Evolutionary conservation across 2,329 filamentous ascomycete genomes (phyloP).

Genomic region (Sarocladium brachiariae): DNA sequence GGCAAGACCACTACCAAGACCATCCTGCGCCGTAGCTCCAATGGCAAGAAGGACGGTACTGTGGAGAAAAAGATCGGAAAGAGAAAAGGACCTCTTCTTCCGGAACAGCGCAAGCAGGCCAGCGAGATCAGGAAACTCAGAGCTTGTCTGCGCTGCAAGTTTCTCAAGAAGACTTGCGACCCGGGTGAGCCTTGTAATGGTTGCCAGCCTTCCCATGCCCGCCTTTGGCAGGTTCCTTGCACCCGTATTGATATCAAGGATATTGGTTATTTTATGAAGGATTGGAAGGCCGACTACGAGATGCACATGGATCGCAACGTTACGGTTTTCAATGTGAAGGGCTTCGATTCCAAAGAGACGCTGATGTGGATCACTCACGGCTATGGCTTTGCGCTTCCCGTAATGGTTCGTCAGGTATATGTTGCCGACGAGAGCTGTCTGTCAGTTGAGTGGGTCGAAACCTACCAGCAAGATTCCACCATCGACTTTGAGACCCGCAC

Average conservation of each 20-base stretch:
- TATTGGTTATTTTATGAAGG: conserved; percentile 97
- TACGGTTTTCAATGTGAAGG: conserved; percentile 92
- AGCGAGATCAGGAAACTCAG: conserved; percentile 94
- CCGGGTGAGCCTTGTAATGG: conserved; percentile 94
- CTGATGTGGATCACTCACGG: conserved; percentile 92
- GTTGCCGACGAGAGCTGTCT: conserved; percentile 91
- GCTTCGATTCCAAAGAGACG: conserved; percentile 60
- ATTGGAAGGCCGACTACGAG: conserved; percentile 97
- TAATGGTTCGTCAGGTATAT: conserved; percentile 89
- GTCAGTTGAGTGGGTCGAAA: conserved; percentile 89
- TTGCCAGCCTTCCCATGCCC: conserved; percentile 90
- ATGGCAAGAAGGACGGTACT: conserved; percentile 70
- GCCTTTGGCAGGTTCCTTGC: conserved; percentile 95
- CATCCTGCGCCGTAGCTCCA: conserved; percentile 71
- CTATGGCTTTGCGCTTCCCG: conserved; percentile 86
- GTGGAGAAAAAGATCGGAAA: conserved; percentile 89
- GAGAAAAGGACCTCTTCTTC: conserved; percentile 80
- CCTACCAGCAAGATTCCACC: conserved; percentile 58
- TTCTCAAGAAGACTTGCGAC: conserved; percentile 98
- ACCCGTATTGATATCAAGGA: conserved; percentile 98
- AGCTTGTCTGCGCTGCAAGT: conserved; percentile 93
- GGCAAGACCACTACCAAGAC: conserved; percentile 73
- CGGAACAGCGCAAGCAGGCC: conserved; percentile 92
- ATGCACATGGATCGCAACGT: conserved; percentile 81
- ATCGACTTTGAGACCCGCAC: conserved; percentile 81